Evolutionary conservation across 768 basidiomycete genomes (phyloP).

Genomic region (Tulasnella sp.): DNA sequence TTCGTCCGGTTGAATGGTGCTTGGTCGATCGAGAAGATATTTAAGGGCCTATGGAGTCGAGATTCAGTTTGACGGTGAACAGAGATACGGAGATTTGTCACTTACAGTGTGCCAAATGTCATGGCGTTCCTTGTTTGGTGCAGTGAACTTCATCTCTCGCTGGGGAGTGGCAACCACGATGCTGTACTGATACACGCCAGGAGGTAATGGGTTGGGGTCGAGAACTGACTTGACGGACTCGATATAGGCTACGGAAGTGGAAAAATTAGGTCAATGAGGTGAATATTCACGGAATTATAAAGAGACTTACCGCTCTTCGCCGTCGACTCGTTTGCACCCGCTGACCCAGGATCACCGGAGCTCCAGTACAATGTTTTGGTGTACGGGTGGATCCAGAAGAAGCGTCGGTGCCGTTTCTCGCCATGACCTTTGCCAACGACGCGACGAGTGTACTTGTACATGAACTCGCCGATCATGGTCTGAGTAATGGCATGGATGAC

Average conservation of each 20-base stretch:
- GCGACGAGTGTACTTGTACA: constrained; percentile 93
- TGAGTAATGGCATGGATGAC: constrained; percentile 97
- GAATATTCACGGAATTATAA: constrained; percentile 6
- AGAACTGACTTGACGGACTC: constrained; percentile 85
- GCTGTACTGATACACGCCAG: constrained; percentile 85
- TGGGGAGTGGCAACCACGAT: constrained; percentile 87
- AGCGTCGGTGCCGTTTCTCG: constrained; percentile 80
- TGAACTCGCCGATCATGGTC: constrained; percentile 98
- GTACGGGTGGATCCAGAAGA: constrained; percentile 99
- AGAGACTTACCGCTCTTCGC: constrained; percentile 87
- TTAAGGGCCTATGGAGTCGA: constrained; percentile 58
- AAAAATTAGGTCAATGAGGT: constrained; percentile 7
- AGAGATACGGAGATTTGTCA: constrained; percentile 8
- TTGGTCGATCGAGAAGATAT: constrained; percentile 76
- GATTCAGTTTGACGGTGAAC: constrained; percentile 8
- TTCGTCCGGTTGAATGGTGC: constrained; percentile 20
- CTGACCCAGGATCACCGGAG: constrained; percentile 83
- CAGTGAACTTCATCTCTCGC: constrained; percentile 98
- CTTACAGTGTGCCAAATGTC: constrained; percentile 92
- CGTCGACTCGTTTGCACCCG: constrained; percentile 78
- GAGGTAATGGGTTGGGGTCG: constrained; percentile 92
- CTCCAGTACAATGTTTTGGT: constrained; percentile 98
- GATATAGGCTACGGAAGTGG: constrained; percentile 59
- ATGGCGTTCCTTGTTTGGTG: constrained; percentile 86
- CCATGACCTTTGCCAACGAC: constrained; percentile 85